Evolutionary conservation across 106 monocot genomes (phyloP).

Genomic region (Dendrobium officinale): DNA sequence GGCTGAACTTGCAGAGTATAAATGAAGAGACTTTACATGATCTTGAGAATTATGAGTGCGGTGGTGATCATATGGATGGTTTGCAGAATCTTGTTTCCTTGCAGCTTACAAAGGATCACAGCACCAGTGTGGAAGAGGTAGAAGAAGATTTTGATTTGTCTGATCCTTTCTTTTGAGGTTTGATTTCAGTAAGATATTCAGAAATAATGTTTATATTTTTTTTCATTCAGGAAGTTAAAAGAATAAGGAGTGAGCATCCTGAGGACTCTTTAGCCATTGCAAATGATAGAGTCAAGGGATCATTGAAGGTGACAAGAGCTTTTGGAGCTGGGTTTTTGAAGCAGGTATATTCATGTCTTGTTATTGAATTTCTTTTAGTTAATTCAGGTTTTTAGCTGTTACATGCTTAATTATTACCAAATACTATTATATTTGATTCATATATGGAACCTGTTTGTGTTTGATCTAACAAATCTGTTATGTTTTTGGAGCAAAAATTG

Average conservation of each 20-base stretch:
- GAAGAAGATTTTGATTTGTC: background rate
- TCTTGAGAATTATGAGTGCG: constrained; percentile 14
- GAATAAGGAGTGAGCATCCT: constrained; percentile 74
- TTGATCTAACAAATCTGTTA: background rate
- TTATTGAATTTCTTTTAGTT: background rate
- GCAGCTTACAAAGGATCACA: constrained; percentile 91
- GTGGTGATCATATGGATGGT: constrained; percentile 10
- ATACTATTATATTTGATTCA: background rate
- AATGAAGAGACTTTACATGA: constrained; percentile 36
- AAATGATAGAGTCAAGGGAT: constrained; percentile 82
- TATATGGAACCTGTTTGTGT: background rate
- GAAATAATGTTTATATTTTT: background rate
- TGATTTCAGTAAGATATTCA: background rate
- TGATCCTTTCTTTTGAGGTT: background rate
- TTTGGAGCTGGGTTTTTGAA: constrained; percentile 91
- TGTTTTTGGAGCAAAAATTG: background rate
- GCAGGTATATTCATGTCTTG: constrained; percentile 34
- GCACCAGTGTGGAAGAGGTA: constrained; percentile 65
- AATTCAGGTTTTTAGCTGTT: background rate
- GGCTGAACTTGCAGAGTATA: constrained; percentile 24
- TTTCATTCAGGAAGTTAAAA: constrained; percentile 52
- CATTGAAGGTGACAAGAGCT: constrained; percentile 87
- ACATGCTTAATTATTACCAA: background rate
- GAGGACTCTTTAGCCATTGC: constrained; percentile 61
- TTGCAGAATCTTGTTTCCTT: constrained; percentile 33